Percentiles rank a stretch among this genome's conserved stretches.
Conservation (phyloP, 1,284 basidiomycete genomes). For the Ustilago lituana region DNA sequence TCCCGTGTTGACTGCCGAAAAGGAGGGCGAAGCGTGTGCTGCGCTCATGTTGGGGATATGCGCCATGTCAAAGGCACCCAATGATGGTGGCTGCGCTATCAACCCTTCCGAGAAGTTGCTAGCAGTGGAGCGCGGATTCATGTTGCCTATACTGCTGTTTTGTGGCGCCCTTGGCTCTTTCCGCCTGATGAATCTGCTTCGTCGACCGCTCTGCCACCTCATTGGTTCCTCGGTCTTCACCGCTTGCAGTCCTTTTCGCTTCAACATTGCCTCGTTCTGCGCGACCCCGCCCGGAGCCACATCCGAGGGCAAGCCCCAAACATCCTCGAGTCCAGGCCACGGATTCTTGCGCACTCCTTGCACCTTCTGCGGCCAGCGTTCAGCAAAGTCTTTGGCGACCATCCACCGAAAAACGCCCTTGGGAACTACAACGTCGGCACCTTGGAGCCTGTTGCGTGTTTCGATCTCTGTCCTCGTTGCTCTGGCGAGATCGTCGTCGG, state of each 20-base stretch:
- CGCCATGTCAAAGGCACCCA: too few relatives aligned
- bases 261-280: neutral
- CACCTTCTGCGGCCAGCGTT: conserved; percentile 35
- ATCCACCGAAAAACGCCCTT: conserved; percentile 38
- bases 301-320: conserved; percentile 25
- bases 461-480: conserved; percentile 23
- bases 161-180: neutral
- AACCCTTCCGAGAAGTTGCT: neutral
- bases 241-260: neutral
- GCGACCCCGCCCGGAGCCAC: neutral
- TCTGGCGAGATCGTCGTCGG: conserved; percentile 23
- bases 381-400: conserved; percentile 33
- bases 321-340: conserved; percentile 27
- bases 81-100: neutral
- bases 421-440: conserved; percentile 23
- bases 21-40: too few relatives aligned
- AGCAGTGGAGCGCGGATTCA: too few relatives aligned
- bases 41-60: too few relatives aligned
- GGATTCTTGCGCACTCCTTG: conserved; percentile 27
- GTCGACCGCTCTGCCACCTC: conserved; percentile 30
- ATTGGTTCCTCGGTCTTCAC: conserved; percentile 9
- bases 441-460: conserved; percentile 10
- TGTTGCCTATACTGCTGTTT: neutral
- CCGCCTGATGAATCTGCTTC: conserved; percentile 30
- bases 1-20: too few relatives aligned